These are phyloP conservation scores for Exophiala spinifera DNA, from an alignment of 2,329 filamentous ascomycete species.

Conservation along the genomic window DNA sequence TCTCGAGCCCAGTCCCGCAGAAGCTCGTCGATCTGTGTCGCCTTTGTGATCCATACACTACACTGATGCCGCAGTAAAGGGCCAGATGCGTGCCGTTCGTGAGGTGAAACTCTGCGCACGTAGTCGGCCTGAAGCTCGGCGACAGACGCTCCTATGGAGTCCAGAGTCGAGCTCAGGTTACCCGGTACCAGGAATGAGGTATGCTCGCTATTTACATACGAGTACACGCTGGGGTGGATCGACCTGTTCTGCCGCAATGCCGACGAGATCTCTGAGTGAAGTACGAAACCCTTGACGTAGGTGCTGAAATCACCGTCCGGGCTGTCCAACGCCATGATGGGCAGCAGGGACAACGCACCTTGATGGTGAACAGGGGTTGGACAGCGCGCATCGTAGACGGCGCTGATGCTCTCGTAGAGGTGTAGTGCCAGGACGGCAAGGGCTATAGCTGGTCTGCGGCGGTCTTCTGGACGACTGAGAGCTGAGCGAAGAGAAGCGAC, in stretches of 20 bases:
- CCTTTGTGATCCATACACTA: slow-evolving; percentile 12
- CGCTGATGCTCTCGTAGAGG: slow-evolving; percentile 24
- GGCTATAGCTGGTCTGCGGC: slow-evolving; percentile 5
- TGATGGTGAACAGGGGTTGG: slow-evolving; percentile 22
- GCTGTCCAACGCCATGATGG: slow-evolving; percentile 6
- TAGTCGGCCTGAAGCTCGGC: slow-evolving; percentile 24
- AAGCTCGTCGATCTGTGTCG: slow-evolving; percentile 16
- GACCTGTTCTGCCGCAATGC: slow-evolving; percentile 25
- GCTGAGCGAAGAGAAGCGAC: slow-evolving; percentile 4
- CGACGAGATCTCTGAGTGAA: slow-evolving; percentile 25
- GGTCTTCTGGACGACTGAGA: slow-evolving; percentile 4
- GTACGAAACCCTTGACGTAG: slow-evolving; percentile 23
- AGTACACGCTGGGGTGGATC: slow-evolving; percentile 12
- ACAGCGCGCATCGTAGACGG: slow-evolving; percentile 21
- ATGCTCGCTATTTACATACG: slow-evolving; percentile 6
- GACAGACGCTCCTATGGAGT: slow-evolving; percentile 20
- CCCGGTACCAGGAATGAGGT: slow-evolving; percentile 8
- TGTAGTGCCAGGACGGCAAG: slow-evolving; percentile 21
- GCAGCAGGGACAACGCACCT: slow-evolving; percentile 23
- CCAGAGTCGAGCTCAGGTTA: slow-evolving; percentile 14
- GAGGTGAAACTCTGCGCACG: neutral
- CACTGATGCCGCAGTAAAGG: slow-evolving; percentile 1
- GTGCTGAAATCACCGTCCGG: slow-evolving; percentile 7
- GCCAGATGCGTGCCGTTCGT: neutral
- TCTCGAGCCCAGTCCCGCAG: slow-evolving; percentile 18